A percentile compares a stretch with the other conserved stretches of the same genome.
Conservation (phyloP, 495 filamentous ascomycete genomes). For the Baudoinia panamericana region DNA sequence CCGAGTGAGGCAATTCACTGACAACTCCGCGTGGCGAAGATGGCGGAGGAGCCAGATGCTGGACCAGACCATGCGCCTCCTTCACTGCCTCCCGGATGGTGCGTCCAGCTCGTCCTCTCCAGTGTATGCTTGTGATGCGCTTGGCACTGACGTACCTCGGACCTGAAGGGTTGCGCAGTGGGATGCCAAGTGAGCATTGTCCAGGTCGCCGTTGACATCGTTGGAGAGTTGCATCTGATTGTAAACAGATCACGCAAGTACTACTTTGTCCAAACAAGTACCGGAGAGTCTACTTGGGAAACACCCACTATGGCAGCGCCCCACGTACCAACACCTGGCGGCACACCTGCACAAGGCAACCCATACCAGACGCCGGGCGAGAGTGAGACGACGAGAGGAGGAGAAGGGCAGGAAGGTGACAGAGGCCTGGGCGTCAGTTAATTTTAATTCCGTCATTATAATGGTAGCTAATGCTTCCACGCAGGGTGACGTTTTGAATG, state of each 20-base stretch:
- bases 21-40: neutral
- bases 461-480: neutral
- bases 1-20: no score
- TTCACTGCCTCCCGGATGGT: constrained; percentile 23
- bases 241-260: constrained; percentile 22
- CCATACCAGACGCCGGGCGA: constrained; percentile 22
- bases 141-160: constrained; percentile 13
- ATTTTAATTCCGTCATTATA: neutral
- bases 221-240: neutral
- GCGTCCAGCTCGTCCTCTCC: constrained; percentile 5
- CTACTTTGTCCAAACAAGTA: constrained; percentile 32
- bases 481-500: constrained; percentile 30
- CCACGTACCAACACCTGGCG: constrained; percentile 20
- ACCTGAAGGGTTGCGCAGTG: constrained; percentile 21
- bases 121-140: neutral
- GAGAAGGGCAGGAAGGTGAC: constrained; percentile 26
- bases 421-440: constrained; percentile 27
- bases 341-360: constrained; percentile 26
- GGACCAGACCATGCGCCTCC: constrained; percentile 20
- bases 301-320: constrained; percentile 28
- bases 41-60: constrained; percentile 19
- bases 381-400: constrained; percentile 23
- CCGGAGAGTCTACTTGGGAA: constrained; percentile 32
- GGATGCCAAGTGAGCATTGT: constrained; percentile 19
- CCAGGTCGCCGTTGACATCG: neutral